These are phyloP conservation scores for Dysphania ambrosioides DNA, from an alignment of 148 eudicot species.

Conservation along the genomic window DNA sequence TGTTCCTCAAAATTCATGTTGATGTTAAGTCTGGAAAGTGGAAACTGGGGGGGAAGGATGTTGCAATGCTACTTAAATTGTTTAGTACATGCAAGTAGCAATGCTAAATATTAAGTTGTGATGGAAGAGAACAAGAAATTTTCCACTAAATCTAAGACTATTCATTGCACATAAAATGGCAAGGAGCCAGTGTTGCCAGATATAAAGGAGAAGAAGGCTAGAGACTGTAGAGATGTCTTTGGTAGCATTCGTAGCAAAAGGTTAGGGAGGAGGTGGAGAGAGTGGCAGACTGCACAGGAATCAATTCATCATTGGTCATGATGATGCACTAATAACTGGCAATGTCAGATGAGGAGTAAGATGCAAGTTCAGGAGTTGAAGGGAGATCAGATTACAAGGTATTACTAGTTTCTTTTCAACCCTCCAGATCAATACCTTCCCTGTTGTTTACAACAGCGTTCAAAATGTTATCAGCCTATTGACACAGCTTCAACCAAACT, in stretches of 20 bases:
- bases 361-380: neutral
- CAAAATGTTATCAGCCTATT: neutral
- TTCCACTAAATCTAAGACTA: neutral
- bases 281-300: too few relatives aligned
- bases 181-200: neutral
- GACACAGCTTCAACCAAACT: neutral
- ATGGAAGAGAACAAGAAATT: neutral
- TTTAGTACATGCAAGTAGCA: neutral
- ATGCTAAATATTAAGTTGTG: neutral
- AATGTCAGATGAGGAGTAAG: too few relatives aligned
- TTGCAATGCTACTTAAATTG: neutral
- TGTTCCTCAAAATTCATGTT: neutral
- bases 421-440: neutral
- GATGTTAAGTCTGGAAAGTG: too few relatives aligned
- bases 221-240: neutral
- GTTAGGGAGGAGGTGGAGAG: neutral
- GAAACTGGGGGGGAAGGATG: too few relatives aligned
- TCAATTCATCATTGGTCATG: too few relatives aligned
- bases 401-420: neutral
- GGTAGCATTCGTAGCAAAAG: too few relatives aligned
- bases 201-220: neutral
- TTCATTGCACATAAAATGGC: neutral
- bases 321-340: too few relatives aligned
- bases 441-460: neutral
- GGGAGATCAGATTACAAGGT: neutral